Evolutionary conservation across 2,329 filamentous ascomycete genomes (phyloP).

Genomic region (Zymoseptoria pseudotritici): DNA sequence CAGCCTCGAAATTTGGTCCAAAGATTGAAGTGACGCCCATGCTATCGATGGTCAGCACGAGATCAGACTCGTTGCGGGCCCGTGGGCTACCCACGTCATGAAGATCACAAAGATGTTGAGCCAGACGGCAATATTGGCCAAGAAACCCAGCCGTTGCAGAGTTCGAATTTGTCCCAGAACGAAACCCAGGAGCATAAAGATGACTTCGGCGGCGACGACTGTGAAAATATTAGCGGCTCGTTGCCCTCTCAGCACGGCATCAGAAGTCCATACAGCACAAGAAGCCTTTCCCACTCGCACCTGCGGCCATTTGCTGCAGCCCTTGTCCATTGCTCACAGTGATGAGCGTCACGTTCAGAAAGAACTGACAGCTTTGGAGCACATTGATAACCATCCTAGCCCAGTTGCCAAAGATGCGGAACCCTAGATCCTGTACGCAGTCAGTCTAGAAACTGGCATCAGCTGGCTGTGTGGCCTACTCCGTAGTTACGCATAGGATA

Average conservation of each 20-base stretch:
- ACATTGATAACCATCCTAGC: slow-evolving; percentile 34
- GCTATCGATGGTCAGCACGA: slow-evolving; percentile 44
- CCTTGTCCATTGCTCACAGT: slow-evolving; percentile 49
- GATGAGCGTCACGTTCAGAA: slow-evolving; percentile 47
- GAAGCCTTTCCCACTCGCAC: slow-evolving; percentile 10
- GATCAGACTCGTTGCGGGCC: not conserved
- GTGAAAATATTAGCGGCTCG: not conserved
- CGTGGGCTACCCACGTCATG: slow-evolving; percentile 31
- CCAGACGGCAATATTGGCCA: slow-evolving; percentile 51
- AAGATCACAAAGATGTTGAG: slow-evolving; percentile 50
- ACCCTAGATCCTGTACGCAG: slow-evolving; percentile 30
- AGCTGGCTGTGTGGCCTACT: not conserved
- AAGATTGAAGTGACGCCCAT: slow-evolving; percentile 47
- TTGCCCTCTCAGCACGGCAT: not conserved
- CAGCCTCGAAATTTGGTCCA: slow-evolving; percentile 41
- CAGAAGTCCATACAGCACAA: slow-evolving; percentile 37
- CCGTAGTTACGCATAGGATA: slow-evolving; percentile 37
- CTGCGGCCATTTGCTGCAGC: slow-evolving; percentile 44
- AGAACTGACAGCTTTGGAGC: slow-evolving; percentile 35
- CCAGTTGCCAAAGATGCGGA: slow-evolving; percentile 32
- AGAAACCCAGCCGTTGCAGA: slow-evolving; percentile 47
- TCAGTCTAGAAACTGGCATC: not conserved
- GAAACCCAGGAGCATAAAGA: slow-evolving; percentile 47
- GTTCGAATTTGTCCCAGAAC: slow-evolving; percentile 50
- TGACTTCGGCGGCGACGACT: slow-evolving; percentile 43